Evolutionary conservation across 768 basidiomycete species (phyloP).

Genomic region (Cystobasidium ongulense): DNA sequence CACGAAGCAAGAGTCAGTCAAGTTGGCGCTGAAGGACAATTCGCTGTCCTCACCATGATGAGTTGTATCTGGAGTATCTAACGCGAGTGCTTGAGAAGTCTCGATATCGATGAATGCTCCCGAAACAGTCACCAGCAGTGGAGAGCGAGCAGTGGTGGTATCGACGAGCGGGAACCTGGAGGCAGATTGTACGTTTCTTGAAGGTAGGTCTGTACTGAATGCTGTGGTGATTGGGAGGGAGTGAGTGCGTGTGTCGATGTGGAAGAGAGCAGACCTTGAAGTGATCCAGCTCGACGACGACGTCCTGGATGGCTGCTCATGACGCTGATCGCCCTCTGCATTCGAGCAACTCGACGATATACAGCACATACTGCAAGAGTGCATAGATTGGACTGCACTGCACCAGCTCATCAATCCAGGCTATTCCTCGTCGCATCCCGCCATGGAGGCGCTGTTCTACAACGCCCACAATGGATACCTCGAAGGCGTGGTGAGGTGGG

Average conservation of each 20-base stretch:
- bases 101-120: background rate
- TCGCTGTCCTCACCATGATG: no score
- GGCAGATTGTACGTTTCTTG: no score
- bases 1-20: background rate
- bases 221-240: no score
- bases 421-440: background rate
- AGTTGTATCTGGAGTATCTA: no score
- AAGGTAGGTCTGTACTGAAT: background rate
- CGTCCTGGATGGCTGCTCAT: no score
- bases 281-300: background rate
- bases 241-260: background rate
- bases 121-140: background rate
- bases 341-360: no score
- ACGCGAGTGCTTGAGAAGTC: no score
- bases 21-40: no score
- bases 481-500: constrained; percentile 47
- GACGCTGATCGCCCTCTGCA: no score
- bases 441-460: constrained; percentile 47
- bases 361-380: no score
- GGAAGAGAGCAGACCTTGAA: background rate
- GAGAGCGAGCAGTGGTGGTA: background rate
- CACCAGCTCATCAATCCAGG: background rate
- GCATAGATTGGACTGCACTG: no score
- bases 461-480: constrained; percentile 48
- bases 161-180: background rate